Percentiles rank a stretch among this genome's conserved stretches.
These are phyloP conservation scores for Penicillium sp. DNA, from an alignment of 2,329 filamentous ascomycete species.

Conservation along the genomic window DNA sequence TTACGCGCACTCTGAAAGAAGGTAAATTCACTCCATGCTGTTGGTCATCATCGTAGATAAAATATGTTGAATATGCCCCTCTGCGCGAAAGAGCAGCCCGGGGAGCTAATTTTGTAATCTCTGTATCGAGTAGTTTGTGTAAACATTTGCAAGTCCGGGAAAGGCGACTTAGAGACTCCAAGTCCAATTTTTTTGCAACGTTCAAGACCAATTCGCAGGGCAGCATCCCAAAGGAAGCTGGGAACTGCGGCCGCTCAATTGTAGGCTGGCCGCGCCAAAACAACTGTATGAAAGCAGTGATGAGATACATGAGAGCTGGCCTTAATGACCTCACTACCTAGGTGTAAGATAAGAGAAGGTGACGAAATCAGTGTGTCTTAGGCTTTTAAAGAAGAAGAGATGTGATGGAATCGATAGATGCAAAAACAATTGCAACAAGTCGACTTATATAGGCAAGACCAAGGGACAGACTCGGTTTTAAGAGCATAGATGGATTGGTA, in stretches of 20 bases:
- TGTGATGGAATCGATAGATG: background rate
- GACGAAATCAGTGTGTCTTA: background rate
- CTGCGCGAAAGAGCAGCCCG: background rate
- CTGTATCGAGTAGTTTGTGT: background rate
- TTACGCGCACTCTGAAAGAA: background rate
- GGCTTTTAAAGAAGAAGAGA: background rate
- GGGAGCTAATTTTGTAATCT: background rate
- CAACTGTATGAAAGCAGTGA: background rate
- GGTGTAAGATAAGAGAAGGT: background rate
- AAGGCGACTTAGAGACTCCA: background rate
- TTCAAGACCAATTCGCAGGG: background rate
- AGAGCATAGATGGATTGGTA: too few species aligned
- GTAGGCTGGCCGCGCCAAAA: background rate
- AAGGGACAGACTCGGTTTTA: background rate
- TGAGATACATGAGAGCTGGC: background rate
- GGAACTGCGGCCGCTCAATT: background rate
- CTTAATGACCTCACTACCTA: background rate
- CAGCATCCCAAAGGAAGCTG: background rate
- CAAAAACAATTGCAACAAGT: background rate
- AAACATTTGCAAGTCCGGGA: background rate
- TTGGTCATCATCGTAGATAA: background rate
- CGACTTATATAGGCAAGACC: background rate
- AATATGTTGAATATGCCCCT: background rate
- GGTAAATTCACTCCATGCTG: background rate
- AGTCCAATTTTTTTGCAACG: background rate